Evolutionary conservation across 2,329 filamentous ascomycete genomes (phyloP).

Genomic region (Trichoderma sp.): DNA sequence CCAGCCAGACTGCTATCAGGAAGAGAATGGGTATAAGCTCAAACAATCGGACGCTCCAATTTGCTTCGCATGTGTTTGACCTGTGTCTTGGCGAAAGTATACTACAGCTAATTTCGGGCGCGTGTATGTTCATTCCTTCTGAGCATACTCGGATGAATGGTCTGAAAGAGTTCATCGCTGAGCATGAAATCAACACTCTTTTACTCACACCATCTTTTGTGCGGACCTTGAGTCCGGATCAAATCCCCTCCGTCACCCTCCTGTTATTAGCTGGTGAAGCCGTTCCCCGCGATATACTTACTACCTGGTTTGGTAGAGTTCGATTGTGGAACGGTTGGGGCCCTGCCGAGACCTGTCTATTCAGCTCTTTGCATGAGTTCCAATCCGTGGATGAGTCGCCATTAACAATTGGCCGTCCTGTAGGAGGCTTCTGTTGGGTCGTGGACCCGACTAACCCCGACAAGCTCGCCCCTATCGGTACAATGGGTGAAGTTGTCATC

Average conservation of each 20-base stretch:
- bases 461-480: constrained; percentile 26
- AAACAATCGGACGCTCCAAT: constrained; percentile 14
- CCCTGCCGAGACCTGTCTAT: constrained; percentile 40
- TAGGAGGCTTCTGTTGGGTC: constrained; percentile 24
- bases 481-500: constrained; percentile 34
- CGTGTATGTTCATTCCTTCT: constrained; percentile 25
- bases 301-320: constrained; percentile 25
- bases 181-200: background rate
- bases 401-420: constrained; percentile 12
- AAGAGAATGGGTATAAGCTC: background rate
- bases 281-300: background rate
- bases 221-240: background rate
- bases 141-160: constrained; percentile 17
- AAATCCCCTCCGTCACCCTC: constrained; percentile 5
- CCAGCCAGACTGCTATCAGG: background rate
- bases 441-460: constrained; percentile 24
- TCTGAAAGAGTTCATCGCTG: constrained; percentile 11
- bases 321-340: constrained; percentile 41
- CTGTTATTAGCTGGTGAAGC: constrained; percentile 19
- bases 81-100: constrained; percentile 18
- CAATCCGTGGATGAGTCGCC: background rate
- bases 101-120: constrained; percentile 14
- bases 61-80: constrained; percentile 23
- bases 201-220: constrained; percentile 14
- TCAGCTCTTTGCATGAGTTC: background rate